Percentiles rank a stretch among this genome's conserved stretches.
Evolutionary conservation across 2,329 filamentous ascomycete genomes (phyloP).

Genomic region (Paecilomyces formosus): DNA sequence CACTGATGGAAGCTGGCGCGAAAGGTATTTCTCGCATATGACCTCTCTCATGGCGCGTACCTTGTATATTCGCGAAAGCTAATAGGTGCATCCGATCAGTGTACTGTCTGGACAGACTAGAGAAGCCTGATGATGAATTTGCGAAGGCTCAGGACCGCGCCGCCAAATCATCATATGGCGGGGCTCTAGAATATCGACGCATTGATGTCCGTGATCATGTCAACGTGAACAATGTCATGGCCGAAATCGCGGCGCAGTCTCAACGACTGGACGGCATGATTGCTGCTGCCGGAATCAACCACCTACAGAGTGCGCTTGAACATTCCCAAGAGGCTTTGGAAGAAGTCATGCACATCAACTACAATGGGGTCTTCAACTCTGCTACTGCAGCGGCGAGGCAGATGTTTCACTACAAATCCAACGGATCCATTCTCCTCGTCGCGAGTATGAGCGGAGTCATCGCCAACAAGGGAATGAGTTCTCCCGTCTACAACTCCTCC

Average conservation of each 20-base stretch:
- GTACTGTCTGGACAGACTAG: slow-evolving; percentile 41
- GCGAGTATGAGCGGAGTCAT: slow-evolving; percentile 46
- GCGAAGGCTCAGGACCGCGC: slow-evolving; percentile 28
- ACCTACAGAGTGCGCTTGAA: slow-evolving; percentile 34
- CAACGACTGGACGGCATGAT: slow-evolving; percentile 34
- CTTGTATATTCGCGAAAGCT: neutral
- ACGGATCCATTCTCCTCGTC: slow-evolving; percentile 43
- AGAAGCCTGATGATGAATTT: slow-evolving; percentile 39
- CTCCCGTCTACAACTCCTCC: slow-evolving; percentile 45
- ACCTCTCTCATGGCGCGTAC: neutral
- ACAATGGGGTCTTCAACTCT: slow-evolving; percentile 42
- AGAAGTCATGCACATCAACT: slow-evolving; percentile 43
- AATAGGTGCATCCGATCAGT: slow-evolving; percentile 23
- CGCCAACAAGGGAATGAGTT: slow-evolving; percentile 41
- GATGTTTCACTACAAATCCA: slow-evolving; percentile 43
- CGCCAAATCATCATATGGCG: slow-evolving; percentile 24
- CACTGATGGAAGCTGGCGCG: slow-evolving; percentile 41
- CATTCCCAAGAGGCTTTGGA: slow-evolving; percentile 33
- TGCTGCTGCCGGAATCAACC: slow-evolving; percentile 37
- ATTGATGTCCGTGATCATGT: slow-evolving; percentile 39
- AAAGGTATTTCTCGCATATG: slow-evolving; percentile 25
- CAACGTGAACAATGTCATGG: slow-evolving; percentile 27
- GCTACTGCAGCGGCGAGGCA: slow-evolving; percentile 42
- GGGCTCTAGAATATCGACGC: slow-evolving; percentile 38
- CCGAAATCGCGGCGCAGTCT: slow-evolving; percentile 25